These are phyloP conservation scores for Blastomyces silverae DNA, from an alignment of 2,329 filamentous ascomycete species.

Conservation along the genomic window DNA sequence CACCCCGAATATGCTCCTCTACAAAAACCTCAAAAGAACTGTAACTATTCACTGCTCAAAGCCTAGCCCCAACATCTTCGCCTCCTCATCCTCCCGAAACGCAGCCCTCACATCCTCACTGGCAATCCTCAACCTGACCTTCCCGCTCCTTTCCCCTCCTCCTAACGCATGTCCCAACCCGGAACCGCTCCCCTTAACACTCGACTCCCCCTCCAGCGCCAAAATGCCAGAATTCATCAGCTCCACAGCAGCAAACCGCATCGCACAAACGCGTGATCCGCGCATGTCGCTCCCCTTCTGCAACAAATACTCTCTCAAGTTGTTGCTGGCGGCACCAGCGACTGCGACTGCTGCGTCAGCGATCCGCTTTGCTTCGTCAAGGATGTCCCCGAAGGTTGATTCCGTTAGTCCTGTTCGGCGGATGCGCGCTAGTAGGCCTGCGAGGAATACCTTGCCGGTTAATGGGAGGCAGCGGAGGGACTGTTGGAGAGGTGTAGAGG, in stretches of 20 bases:
- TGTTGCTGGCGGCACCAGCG: slow-evolving; percentile 48
- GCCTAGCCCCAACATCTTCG: slow-evolving; percentile 67
- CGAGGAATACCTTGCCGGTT: slow-evolving; percentile 75
- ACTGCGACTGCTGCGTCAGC: slow-evolving; percentile 41
- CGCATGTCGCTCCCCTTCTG: slow-evolving; percentile 27
- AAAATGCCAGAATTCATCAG: slow-evolving; percentile 83
- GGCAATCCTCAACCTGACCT: slow-evolving; percentile 75
- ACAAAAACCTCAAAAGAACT: neutral
- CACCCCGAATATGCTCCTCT: neutral
- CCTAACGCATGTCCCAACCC: slow-evolving; percentile 45
- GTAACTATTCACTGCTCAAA: slow-evolving; percentile 27
- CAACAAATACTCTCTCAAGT: slow-evolving; percentile 57
- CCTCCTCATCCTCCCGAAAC: slow-evolving; percentile 78
- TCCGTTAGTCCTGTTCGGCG: slow-evolving; percentile 80
- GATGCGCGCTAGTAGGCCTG: slow-evolving; percentile 69
- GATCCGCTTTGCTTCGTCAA: slow-evolving; percentile 74
- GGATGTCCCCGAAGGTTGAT: slow-evolving; percentile 78
- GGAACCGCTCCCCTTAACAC: slow-evolving; percentile 25
- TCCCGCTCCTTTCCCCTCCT: slow-evolving; percentile 76
- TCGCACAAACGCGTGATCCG: slow-evolving; percentile 46
- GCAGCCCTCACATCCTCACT: slow-evolving; percentile 88
- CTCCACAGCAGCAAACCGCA: slow-evolving; percentile 70
- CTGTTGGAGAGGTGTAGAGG: slow-evolving; percentile 83
- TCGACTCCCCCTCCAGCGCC: slow-evolving; percentile 57
- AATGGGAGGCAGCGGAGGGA: slow-evolving; percentile 77